Base-by-base conservation (phyloP, 1,284 basidiomycete species). In the Leccinum pachyderme region DNA sequence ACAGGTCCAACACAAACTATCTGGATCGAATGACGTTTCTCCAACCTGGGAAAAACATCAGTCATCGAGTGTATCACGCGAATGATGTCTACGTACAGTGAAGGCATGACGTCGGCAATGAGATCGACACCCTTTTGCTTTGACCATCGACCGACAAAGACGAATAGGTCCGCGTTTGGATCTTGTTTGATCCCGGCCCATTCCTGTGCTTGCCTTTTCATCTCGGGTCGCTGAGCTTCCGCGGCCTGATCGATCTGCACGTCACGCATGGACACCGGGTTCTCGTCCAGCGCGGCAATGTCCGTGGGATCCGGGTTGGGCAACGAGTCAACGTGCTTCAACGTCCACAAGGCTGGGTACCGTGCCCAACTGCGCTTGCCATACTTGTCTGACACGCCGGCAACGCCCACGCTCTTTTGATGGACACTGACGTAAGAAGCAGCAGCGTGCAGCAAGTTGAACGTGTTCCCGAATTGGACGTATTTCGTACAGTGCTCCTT, bases 81-180 rank as follows among this genome's bases (percentile, higher is more conserved):
- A 12, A n/a, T 12, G 18, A 33, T 12, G 6, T 9, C n/a, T 13
- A 81, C 89, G 65, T 67, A 89, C 83, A 96, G 68, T 2, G 83
- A 82, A 28, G 93, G 93, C 89, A 95, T 91, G 61, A 94, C 87
- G 74, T 96, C 93, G 9, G 93, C 93, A 64, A 96, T 96, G 49
- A 96, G 77, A 75, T 96, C 93, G 29, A 96, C 93, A 72, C 93
- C 93, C 75, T 96, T 96, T 72, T 96, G 93, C 74, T 95, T 95
- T 4, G 93, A 96, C 93, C 93, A 95, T 63, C 93, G 89, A 70
- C 93, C 93, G 62, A 96, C 93, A 73, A 96, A 95, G 61, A 96
- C 93, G 69, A 95, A 95, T 47, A 96, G 72, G 71, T 95, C 92
- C 3, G 92, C 86, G 50, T 90, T 77, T 3, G 93, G 89, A 66